A percentile compares a stretch with the other conserved stretches of the same genome.
phyloP scores from a whole-genome alignment of 2,329 filamentous ascomycete species.

The Ascochyta koolunga region DNA sequence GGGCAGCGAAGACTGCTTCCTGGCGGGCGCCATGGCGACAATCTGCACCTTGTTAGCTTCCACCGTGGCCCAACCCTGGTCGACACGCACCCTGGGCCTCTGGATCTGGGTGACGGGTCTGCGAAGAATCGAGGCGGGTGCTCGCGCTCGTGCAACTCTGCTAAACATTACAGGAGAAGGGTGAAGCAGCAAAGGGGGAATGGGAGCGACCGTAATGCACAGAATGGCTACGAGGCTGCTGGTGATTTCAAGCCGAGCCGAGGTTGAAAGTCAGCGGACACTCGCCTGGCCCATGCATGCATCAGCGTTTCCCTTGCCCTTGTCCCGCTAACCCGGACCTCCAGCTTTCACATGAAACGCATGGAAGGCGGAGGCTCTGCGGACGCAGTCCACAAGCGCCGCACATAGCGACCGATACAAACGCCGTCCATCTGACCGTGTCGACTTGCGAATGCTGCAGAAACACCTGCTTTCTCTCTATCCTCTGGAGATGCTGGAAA shows the following conservation, averaged over 20 bases:
- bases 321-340: conserved; percentile 2
- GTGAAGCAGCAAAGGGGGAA: neutral
- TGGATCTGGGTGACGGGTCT: conserved; percentile 36
- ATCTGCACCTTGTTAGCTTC: conserved; percentile 33
- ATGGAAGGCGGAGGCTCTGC: no score
- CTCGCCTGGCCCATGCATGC: no score
- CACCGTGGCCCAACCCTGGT: neutral
- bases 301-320: no score
- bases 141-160: conserved; percentile 49
- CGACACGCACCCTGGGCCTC: conserved; percentile 37
- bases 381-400: neutral
- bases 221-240: no score
- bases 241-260: no score
- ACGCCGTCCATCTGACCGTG: no score
- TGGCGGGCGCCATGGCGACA: conserved; percentile 43
- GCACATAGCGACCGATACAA: no score
- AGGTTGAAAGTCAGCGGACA: no score
- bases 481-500: no score
- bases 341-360: conserved; percentile 7
- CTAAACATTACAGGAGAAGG: conserved; percentile 45
- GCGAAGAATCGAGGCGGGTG: conserved; percentile 47
- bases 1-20: conserved; percentile 55
- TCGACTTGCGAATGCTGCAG: neutral
- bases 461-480: no score
- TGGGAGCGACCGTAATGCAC: neutral